Evolutionary conservation across 2,329 filamentous ascomycete genomes (phyloP), one percentile per base, ranked within the genome.

Genomic region (Arthroderma sp.): DNA sequence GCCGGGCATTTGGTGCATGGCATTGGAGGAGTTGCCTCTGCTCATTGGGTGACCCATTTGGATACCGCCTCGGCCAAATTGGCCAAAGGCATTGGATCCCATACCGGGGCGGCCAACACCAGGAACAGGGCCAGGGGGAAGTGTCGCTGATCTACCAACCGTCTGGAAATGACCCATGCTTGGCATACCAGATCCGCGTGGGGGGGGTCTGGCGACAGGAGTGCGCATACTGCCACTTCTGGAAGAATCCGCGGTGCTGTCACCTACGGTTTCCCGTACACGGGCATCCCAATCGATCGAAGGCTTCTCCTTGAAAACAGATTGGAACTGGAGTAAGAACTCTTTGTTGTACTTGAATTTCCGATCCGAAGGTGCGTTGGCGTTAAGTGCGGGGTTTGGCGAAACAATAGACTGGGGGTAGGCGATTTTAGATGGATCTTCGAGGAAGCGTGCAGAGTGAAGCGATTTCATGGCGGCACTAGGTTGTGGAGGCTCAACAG

Each of bases 321-420:
- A 78, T 68, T 95, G 85, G 74, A 98, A 98, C 61, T 98, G 91
- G 29, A 98, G 74, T 67, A 98, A 71, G 72, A 98, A 98, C 56
- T 83, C 81, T 57, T 88, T 85, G 67, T 96, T 87, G 65, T 98
- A 98, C 63, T 93, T 88, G 71, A 93, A 94, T 69, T 88, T 89
- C 64, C 83, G 64, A 47, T 67, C 85, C 31, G 77, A 73, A 29
- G 85, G 83, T 10, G 83, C 83, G 49, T 57, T 68, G 36, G 76
- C 71, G 63, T 96, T 98, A 52, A 95, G 69, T 2, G 89, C 85
- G 7, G 89, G 86, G 66, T 95, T 96, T 5, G 91, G 91, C 28
- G 88, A 94, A 49, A 75, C 77, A 61, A 96, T 83, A 44, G 85
- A 83, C 3, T 77, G 69, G 10, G 91, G 89, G 62, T 98, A 98